Percentiles rank a stretch among this genome's conserved stretches.
These are phyloP conservation scores for Hanseniaspora jakobsenii DNA, from an alignment of 805 yeast species.

Conservation along the genomic window DNA sequence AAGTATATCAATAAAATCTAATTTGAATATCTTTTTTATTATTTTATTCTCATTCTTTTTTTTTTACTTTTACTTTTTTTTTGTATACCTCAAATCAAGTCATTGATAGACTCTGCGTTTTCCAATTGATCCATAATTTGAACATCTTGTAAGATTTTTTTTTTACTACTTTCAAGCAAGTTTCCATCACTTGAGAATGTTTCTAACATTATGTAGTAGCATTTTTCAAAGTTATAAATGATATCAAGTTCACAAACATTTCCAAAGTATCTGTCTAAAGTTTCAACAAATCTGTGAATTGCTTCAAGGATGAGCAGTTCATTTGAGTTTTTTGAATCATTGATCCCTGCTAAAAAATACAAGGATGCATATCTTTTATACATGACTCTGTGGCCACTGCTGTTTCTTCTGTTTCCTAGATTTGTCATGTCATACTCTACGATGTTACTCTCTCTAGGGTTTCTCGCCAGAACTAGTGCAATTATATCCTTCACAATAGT, in stretches of 20 bases:
- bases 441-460: slow-evolving; percentile 92
- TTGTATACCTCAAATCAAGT: slow-evolving; percentile 32
- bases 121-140: slow-evolving; percentile 82
- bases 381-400: slow-evolving; percentile 48
- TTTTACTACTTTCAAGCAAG: slow-evolving; percentile 67
- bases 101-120: slow-evolving; percentile 50
- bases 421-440: slow-evolving; percentile 50
- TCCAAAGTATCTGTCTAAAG: slow-evolving; percentile 90
- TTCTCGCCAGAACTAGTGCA: slow-evolving; percentile 68
- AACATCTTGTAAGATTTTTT: slow-evolving; percentile 65
- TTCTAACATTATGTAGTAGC: slow-evolving; percentile 86
- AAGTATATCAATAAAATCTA: too few relatives aligned
- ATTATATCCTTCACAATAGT: slow-evolving; percentile 77
- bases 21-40: not conserved
- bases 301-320: slow-evolving; percentile 76
- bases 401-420: not conserved
- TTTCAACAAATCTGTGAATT: slow-evolving; percentile 88
- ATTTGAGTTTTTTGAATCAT: slow-evolving; percentile 46
- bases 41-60: too few relatives aligned
- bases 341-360: slow-evolving; percentile 76
- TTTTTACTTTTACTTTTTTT: too few relatives aligned
- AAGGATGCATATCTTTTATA: slow-evolving; percentile 89
- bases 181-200: slow-evolving; percentile 72
- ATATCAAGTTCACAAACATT: slow-evolving; percentile 95
- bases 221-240: slow-evolving; percentile 87